Base-by-base conservation (phyloP, 768 basidiomycete genomes). In the Tricholoma matsutake region DNA sequence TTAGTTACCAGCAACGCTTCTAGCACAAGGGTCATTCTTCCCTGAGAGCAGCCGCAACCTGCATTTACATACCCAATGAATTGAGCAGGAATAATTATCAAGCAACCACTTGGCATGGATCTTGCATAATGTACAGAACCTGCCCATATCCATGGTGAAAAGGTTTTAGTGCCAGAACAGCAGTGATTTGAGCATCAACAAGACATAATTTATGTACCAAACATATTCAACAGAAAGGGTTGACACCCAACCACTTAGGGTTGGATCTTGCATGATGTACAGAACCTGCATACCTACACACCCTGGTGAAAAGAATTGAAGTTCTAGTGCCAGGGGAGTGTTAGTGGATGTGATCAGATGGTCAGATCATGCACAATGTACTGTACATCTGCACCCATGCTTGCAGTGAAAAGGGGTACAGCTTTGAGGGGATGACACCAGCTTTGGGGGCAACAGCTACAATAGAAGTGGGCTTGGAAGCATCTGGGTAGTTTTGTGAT, bases 251-350 rank as follows among this genome's bases (percentile, higher is more conserved):
- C 47, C 47, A 49, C 47, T 49, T 49, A 49, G 51, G 28, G 51
- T 52, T 28, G 3, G 51, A 52, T 52, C 51, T 52, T 52, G 28
- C 28, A 52, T 52, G 51, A 29, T 52, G 51, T 31, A 52, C 51
- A 7, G 16, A 52, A 52, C 51, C 14, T 49, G 29, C 16, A 31
- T n/a, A n/a, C n/a, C n/a, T n/a, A n/a, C n/a, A n/a, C n/a, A n/a
- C n/a, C n/a, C n/a, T n/a, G n/a, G n/a, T n/a, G 28, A 52, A 52
- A 52, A 29, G 28, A 9, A 29, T 52, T 52, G 29, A 31, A 52
- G 51, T 52, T 52, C 51, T 52, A 52, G 51, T 52, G 51, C 29
- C 51, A 52, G 51, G 29, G 29, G 29, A 52, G 51, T 52, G 28
- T 52, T 52, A 52, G 51, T 31, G 29, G 51, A 52, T 52, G 51